phyloP scores from a whole-genome alignment of 495 filamentous ascomycete genomes.

The Talaromyces proteolyticus region DNA sequence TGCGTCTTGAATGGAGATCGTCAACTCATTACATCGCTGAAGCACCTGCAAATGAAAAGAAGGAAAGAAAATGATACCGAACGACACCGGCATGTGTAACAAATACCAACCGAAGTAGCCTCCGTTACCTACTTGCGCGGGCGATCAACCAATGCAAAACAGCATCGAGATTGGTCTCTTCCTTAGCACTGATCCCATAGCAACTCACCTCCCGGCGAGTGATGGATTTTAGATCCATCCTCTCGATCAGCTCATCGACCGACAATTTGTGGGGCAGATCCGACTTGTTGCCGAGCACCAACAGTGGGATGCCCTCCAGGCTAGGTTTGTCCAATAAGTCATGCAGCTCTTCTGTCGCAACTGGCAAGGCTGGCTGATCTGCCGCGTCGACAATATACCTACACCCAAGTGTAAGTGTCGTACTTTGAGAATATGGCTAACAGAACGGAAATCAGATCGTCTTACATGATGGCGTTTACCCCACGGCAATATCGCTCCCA shows the following conservation, averaged over 20 bases:
- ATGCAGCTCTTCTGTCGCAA: conserved; percentile 89
- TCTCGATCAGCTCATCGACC: conserved; percentile 93
- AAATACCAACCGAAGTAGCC: neutral
- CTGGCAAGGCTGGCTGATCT: conserved; percentile 72
- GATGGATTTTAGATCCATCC: conserved; percentile 82
- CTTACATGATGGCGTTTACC: conserved; percentile 93
- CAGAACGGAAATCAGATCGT: neutral
- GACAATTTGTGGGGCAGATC: conserved; percentile 82
- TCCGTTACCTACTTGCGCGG: conserved; percentile 51
- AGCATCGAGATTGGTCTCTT: conserved; percentile 96
- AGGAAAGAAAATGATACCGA: conserved; percentile 1
- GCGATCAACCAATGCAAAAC: conserved; percentile 97
- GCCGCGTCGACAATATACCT: conserved; percentile 94
- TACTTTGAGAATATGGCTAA: neutral
- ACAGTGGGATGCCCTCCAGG: conserved; percentile 82
- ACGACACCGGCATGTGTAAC: too few species aligned
- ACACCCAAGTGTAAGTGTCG: conserved; percentile 10
- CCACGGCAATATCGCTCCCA: conserved; percentile 98
- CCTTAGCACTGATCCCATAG: conserved; percentile 97
- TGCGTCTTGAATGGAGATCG: conserved; percentile 8
- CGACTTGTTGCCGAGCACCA: conserved; percentile 98
- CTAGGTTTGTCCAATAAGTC: conserved; percentile 77
- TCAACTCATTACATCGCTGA: conserved; percentile 20
- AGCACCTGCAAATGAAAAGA: neutral
- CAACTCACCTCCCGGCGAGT: conserved; percentile 94